These are phyloP conservation scores for Alternaria sp. DNA, from an alignment of 2,329 filamentous ascomycete species.

Conservation along the genomic window DNA sequence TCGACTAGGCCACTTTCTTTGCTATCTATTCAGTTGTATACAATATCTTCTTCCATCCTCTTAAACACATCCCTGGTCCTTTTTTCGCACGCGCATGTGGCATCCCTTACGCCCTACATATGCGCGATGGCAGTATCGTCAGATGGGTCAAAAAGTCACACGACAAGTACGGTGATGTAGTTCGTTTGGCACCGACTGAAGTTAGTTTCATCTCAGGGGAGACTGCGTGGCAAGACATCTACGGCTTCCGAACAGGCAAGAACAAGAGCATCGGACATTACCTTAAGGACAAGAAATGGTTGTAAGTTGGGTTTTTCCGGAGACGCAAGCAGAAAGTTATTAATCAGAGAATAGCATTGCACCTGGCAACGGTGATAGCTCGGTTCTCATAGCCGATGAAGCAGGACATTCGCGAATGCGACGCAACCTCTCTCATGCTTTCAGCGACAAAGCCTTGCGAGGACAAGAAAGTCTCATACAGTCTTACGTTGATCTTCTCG, in stretches of 20 bases:
- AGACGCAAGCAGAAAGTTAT: neutral
- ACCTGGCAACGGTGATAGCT: constrained; percentile 40
- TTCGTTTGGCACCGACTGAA: constrained; percentile 54
- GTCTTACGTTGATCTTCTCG: constrained; percentile 51
- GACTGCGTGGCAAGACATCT: constrained; percentile 55
- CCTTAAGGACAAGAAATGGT: constrained; percentile 51
- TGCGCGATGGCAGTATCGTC: constrained; percentile 37
- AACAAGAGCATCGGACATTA: constrained; percentile 45
- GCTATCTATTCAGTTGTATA: constrained; percentile 39
- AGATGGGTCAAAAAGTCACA: constrained; percentile 46
- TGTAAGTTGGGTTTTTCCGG: constrained; percentile 12
- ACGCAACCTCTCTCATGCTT: constrained; percentile 51
- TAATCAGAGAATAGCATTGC: constrained; percentile 12
- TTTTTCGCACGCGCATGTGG: constrained; percentile 41
- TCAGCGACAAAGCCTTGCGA: constrained; percentile 53
- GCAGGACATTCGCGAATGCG: constrained; percentile 46
- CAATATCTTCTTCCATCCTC: constrained; percentile 55
- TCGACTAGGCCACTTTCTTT: constrained; percentile 23
- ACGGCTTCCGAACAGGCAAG: constrained; percentile 51
- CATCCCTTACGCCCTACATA: constrained; percentile 42
- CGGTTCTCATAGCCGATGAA: constrained; percentile 39
- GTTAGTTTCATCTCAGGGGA: constrained; percentile 55
- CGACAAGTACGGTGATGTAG: constrained; percentile 53
- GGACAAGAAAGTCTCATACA: constrained; percentile 54
- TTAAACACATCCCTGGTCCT: constrained; percentile 56